Conservation (phyloP, 345 rosid genomes). For the Lagerstroemia speciosa region DNA sequence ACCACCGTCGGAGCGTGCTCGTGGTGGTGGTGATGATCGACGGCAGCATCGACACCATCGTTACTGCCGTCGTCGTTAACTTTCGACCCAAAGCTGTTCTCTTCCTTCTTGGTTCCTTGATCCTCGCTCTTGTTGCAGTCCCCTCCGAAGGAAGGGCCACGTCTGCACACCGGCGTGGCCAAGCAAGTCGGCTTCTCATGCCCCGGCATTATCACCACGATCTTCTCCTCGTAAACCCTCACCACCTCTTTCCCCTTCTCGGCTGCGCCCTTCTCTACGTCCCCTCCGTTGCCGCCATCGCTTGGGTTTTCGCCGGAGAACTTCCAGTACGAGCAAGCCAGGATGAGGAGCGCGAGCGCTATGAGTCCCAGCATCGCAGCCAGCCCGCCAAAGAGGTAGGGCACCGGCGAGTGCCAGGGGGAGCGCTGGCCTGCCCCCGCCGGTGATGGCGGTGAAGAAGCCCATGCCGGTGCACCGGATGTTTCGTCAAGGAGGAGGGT, state of each 20-base stretch:
- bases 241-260: constrained; percentile 10
- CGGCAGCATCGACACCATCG: background rate
- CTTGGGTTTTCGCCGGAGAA: constrained; percentile 35
- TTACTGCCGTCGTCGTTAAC: background rate
- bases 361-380: constrained; percentile 96
- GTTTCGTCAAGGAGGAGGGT: constrained; percentile 4
- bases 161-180: constrained; percentile 50
- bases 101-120: background rate
- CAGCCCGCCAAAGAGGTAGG: constrained; percentile 82
- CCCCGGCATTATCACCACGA: constrained; percentile 87
- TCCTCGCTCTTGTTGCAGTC: constrained; percentile 19
- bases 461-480: background rate
- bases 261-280: constrained; percentile 27
- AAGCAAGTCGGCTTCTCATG: constrained; percentile 60
- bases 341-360: constrained; percentile 80
- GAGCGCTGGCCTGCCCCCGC: constrained; percentile 40
- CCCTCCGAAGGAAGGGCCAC: constrained; percentile 34
- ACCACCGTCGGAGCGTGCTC: background rate
- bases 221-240: constrained; percentile 47
- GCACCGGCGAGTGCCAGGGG: constrained; percentile 96
- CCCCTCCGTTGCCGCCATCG: constrained; percentile 28
- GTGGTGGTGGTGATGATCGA: background rate
- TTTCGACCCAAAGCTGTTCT: background rate
- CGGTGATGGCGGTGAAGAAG: constrained; percentile 5
- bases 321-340: constrained; percentile 92